Conservation (phyloP, 257 asterid species). For the Nyctanthes arbortristis region DNA sequence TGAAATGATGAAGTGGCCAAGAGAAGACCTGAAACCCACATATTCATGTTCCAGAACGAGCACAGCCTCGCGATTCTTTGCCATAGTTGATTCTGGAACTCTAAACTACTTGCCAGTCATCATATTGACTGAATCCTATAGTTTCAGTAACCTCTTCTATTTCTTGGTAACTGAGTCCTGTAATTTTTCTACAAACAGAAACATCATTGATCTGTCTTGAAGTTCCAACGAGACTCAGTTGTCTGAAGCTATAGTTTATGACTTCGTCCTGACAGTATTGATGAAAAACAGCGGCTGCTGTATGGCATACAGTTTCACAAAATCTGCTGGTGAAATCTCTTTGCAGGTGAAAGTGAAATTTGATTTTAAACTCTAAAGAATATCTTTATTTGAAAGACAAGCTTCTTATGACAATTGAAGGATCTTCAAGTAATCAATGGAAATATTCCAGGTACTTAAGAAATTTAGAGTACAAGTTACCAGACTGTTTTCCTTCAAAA, state of each 20-base stretch:
- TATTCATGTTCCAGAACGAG: no score
- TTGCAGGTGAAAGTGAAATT: not conserved
- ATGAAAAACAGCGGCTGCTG: not conserved
- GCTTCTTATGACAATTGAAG: constrained; percentile 20
- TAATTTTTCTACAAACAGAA: not conserved
- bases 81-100: no score
- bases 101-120: no score
- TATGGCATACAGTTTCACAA: no score
- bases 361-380: not conserved
- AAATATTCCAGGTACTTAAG: constrained; percentile 38
- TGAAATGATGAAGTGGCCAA: no score
- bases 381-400: constrained; percentile 36
- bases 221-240: not conserved
- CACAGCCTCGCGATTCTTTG: no score
- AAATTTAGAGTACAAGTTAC: constrained; percentile 52
- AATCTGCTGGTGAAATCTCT: not conserved
- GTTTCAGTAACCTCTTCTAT: no score
- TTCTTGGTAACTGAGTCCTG: not conserved
- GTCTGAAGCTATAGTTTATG: not conserved
- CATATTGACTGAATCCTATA: no score
- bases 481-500: constrained; percentile 34
- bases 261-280: not conserved
- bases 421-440: constrained; percentile 27
- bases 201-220: not conserved
- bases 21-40: no score